Base-by-base conservation (phyloP, 768 basidiomycete species). In the Chlorophyllum brunneum region DNA sequence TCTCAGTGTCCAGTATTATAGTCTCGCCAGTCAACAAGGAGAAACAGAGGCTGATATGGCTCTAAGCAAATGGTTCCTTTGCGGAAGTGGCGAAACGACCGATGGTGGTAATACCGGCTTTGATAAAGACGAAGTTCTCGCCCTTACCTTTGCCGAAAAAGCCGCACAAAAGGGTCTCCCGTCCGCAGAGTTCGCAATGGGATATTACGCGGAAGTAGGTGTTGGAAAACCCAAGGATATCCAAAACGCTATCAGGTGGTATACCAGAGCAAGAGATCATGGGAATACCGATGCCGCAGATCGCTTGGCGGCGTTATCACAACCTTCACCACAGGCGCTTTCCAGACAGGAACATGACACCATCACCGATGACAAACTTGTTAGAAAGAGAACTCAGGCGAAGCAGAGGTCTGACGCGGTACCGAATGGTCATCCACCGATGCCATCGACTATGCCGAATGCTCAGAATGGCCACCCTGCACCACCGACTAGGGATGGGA, bases 31-130 rank as follows among this genome's bases (percentile, higher is more conserved):
- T 51, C 86, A 95, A 67, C 82, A 87, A 54, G 90, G 91, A 29
- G 92, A 97, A 66, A 76, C 80, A 20, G 94, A 98, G 65, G 95
- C 95, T 0, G 93, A 98, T 64, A 95, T 98, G 93, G 95, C 93
- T 2, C 77, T 98, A 48, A 86, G 83, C 67, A 98, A 97, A 69
- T 98, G 95, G 95, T 98, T 97, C 74, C 70, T 98, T 43, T 95
- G 93, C 63, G 95, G 95, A 1, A 67, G 66, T 3, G 83, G 85
- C 0, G 67, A 65, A 10, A 62, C n/a, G n/a, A n/a, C n/a, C n/a
- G n/a, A 59, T 0, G 65, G 58, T 9, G 38, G 38, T 15, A 36
- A 39, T 3, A 3, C 55, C 8, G 71, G 68, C 11, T 94, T 97
- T 59, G 89, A 90, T 33, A 92, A 93, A 67, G 91, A 95, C 65